Evolutionary conservation across 495 filamentous ascomycete species (phyloP).

Genomic region (Daldinia caldariorum): DNA sequence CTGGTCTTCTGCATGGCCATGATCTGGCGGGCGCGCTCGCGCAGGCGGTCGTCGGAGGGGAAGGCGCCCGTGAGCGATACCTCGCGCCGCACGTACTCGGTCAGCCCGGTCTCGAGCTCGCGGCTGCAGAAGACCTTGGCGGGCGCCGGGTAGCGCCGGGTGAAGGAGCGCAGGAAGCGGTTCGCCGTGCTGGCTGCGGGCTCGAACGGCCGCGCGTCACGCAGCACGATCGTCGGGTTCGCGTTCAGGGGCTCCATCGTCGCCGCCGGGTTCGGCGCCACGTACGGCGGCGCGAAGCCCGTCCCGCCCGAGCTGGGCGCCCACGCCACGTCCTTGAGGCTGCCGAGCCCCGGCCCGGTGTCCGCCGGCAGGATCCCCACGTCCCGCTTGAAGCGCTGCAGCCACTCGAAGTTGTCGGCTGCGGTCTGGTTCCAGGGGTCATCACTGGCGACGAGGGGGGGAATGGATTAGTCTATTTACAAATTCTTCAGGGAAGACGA

Average conservation of each 20-base stretch:
- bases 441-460: conserved; percentile 59
- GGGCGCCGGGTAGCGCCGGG: conserved; percentile 51
- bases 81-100: conserved; percentile 51
- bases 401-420: conserved; percentile 77
- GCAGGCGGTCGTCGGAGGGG: conserved; percentile 55
- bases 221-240: conserved; percentile 43
- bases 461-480: conserved; percentile 48
- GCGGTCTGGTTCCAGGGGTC: conserved; percentile 81
- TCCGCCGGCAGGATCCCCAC: conserved; percentile 62
- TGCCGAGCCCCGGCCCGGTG: conserved; percentile 56
- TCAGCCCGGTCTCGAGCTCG: conserved; percentile 60
- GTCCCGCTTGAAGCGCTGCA: conserved; percentile 73
- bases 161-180: conserved; percentile 51
- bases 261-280: conserved; percentile 47
- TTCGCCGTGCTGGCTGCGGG: conserved; percentile 52
- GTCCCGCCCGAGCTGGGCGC: conserved; percentile 54
- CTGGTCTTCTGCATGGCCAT: conserved; percentile 52
- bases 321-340: conserved; percentile 47
- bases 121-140: conserved; percentile 62
- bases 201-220: conserved; percentile 48
- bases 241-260: conserved; percentile 31
- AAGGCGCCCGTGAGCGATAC: conserved; percentile 40
- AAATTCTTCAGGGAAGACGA: conserved; percentile 13
- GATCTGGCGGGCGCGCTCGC: conserved; percentile 55
- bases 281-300: conserved; percentile 61